These are phyloP conservation scores for Nymphaea thermarum DNA, from an alignment of 164 flowering plant genomes.

Conservation along the genomic window DNA sequence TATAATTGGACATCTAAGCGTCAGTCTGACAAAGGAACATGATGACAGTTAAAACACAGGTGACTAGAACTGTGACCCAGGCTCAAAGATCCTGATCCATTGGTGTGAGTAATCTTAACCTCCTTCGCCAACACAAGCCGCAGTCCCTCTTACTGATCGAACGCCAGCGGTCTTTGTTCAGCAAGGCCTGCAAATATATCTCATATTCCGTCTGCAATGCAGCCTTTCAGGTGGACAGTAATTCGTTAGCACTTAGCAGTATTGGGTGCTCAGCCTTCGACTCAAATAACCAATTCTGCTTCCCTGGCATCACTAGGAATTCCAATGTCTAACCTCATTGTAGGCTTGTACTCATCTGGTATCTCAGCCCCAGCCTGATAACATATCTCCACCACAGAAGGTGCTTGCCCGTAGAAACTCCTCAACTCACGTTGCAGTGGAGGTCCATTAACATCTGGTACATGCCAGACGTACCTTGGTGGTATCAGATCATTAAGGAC, in stretches of 20 bases:
- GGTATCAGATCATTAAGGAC: conserved; percentile 84
- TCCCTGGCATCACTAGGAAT: conserved; percentile 57
- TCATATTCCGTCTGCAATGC: too few species aligned
- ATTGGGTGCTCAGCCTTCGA: neutral
- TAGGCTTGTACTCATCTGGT: conserved; percentile 70
- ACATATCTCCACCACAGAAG: conserved; percentile 89
- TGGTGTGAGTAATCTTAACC: too few species aligned
- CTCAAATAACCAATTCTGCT: conserved; percentile 89
- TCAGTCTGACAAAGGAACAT: too few species aligned
- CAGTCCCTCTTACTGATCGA: too few species aligned
- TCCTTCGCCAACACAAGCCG: too few species aligned
- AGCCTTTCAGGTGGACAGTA: neutral
- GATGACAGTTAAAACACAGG: too few species aligned
- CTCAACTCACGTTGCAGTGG: conserved; percentile 58
- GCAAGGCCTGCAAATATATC: too few species aligned
- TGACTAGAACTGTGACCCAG: too few species aligned
- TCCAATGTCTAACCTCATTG: conserved; percentile 93
- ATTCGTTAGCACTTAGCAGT: neutral
- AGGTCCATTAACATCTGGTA: conserved; percentile 59
- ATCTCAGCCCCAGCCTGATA: conserved; percentile 85
- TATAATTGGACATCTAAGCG: too few species aligned
- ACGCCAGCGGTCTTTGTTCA: too few species aligned
- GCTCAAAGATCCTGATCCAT: too few species aligned
- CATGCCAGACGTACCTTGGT: conserved; percentile 91
- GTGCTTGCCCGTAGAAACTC: conserved; percentile 88